Conservation (phyloP, 78 protist genomes). For the Planoprotostelium fungivorum region DNA sequence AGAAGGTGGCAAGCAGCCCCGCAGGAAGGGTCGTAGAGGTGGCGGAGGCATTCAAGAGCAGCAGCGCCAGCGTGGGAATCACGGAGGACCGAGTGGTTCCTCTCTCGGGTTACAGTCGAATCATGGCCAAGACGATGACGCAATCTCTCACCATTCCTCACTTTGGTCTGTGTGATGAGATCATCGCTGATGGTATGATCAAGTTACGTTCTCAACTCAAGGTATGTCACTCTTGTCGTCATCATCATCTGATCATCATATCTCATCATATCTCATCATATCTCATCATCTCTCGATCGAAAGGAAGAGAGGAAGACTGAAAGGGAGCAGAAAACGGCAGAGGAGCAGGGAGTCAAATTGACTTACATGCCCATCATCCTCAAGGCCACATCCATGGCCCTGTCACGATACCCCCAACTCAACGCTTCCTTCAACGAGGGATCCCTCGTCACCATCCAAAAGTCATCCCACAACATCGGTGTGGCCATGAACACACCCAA, state of each 20-base stretch:
- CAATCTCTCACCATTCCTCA: constrained; percentile 73
- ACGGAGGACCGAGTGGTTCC: constrained; percentile 20
- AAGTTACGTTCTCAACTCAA: constrained; percentile 21
- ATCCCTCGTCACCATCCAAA: not conserved
- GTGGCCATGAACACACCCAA: constrained; percentile 92
- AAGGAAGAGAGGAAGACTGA: constrained; percentile 8
- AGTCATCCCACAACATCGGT: constrained; percentile 85
- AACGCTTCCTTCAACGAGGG: constrained; percentile 40
- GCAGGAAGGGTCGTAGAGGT: too few species aligned
- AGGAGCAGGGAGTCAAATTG: constrained; percentile 62
- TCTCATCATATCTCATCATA: not conserved
- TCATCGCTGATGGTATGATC: constrained; percentile 21
- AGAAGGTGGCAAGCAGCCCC: too few species aligned
- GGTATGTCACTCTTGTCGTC: too few species aligned
- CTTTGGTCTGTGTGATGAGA: constrained; percentile 81
- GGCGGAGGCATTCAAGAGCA: not conserved
- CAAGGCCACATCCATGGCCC: constrained; percentile 90
- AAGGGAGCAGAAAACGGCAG: constrained; percentile 31
- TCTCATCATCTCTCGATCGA: not conserved
- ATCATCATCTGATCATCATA: not conserved
- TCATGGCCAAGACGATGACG: constrained; percentile 83
- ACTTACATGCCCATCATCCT: constrained; percentile 80
- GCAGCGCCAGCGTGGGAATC: not conserved
- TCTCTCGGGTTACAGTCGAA: constrained; percentile 24
- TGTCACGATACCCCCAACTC: constrained; percentile 72